phyloP scores from a whole-genome alignment of 2,329 filamentous ascomycete species.

The Albifimbria verrucaria region DNA sequence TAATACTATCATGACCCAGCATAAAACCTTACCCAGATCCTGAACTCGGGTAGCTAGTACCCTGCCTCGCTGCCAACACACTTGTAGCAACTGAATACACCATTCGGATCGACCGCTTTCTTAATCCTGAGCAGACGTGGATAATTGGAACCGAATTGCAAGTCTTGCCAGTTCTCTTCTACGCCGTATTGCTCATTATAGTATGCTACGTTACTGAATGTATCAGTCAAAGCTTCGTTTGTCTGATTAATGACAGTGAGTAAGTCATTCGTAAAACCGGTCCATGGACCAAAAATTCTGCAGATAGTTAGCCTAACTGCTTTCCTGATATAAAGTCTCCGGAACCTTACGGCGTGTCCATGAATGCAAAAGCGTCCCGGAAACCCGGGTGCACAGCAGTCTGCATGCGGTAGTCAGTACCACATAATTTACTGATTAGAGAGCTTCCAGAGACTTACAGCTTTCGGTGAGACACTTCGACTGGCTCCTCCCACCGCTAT shows the following conservation, averaged over 20 bases:
- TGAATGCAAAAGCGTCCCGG: not conserved
- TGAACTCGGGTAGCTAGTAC: no score
- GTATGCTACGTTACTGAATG: conserved; percentile 1
- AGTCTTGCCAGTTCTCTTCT: not conserved
- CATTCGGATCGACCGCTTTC: conserved; percentile 1
- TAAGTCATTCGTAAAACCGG: not conserved
- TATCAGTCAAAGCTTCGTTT: not conserved
- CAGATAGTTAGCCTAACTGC: not conserved
- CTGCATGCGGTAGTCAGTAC: not conserved
- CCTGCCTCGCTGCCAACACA: conserved; percentile 7
- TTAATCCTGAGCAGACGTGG: conserved; percentile 1
- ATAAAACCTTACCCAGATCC: no score
- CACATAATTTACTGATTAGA: not conserved
- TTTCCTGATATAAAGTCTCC: not conserved
- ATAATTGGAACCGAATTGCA: conserved; percentile 3
- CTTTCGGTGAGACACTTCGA: not conserved
- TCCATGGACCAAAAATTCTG: not conserved
- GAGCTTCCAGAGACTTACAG: not conserved
- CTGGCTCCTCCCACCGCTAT: not conserved
- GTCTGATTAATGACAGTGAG: not conserved
- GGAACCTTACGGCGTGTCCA: not conserved
- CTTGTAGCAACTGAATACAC: conserved; percentile 4
- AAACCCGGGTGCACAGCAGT: not conserved
- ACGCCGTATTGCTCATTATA: conserved; percentile 2
- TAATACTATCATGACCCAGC: no score